Evolutionary conservation across 805 yeast species (phyloP), one percentile per base, ranked within the genome.

Genomic region (Kluyveromyces lactis): DNA sequence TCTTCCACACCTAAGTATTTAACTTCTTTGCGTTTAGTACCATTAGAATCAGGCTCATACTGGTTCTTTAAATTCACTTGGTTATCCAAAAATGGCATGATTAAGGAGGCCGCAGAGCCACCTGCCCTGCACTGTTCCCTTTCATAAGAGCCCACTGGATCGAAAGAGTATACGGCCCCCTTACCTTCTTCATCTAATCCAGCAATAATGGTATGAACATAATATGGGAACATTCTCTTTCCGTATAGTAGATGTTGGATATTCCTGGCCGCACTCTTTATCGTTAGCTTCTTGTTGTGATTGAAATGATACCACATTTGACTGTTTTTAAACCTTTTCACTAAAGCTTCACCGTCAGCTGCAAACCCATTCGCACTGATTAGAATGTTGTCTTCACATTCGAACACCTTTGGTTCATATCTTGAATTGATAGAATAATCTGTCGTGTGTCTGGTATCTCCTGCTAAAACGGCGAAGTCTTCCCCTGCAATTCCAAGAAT

Each of bases 91-190:
- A 92, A 92, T 3, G 98, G 98, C 94, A 89, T 87, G 50, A 92
- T 87, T 65, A 92, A 74, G 47, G 87, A 77, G 1, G 97, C 92
- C 21, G 97, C 97, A 11, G 97, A 92, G 31, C 98, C 98, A 48
- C 95, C 97, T 2, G 97, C 97, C 56, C 97, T 77, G 65, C 96
- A 86, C 59, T 89, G 95, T 62, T 89, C 97, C 54, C 96, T 78
- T 66, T 92, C 97, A 60, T 92, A 92, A 2, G 96, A 86, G 3
- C 98, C 98, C 42, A 92, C 95, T 1, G 97, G 97, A 60, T 92
- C 98, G 61, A 86, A 92, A 11, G 97, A 89, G 62, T 85, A 92
- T 27, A 92, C 86, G 2, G 95, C 86, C 29, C 98, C 98, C 52
- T 81, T 81, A 10, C 98, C 98, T 18, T 70, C 68, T 44, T 69